Base-by-base conservation (phyloP, 78 protist species). In the Mastigamoeba balamuthi region DNA sequence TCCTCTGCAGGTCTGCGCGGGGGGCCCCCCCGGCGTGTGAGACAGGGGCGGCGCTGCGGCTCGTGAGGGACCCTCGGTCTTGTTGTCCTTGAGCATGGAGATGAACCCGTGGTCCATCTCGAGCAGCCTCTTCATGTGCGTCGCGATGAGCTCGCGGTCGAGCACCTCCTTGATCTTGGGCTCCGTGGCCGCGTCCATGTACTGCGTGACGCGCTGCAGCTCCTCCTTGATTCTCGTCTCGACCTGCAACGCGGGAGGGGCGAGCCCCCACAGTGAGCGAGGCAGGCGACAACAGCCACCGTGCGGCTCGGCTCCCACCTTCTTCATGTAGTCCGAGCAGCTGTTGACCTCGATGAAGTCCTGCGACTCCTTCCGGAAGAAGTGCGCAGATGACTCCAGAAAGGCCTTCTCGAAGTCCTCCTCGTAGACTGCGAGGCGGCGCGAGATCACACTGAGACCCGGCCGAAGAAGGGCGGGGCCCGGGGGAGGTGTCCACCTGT, bases 341-440 rank as follows among this genome's bases (percentile, higher is more conserved):
- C 89, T 76, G 69, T 80, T 80, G 5, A 81, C 40, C 28, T 78
- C 43, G 10, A 93, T 74, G 74, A 70, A 85, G 39, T 69, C 36
- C 63, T 77, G 77, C 38, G 84, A 41, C 66, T 85, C 92, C 27
- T 23, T 27, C 77, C 44, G 64, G 88, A 85, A 93, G 75, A 80
- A 90, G n/a, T 72, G 33, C 39, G 89, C 52, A 23, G 92, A 72
- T 27, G 35, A 64, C 35, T 58, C 73, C 35, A 93, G 80, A 27
- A 89, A 87, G 29, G 69, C 86, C 52, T 36, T 39, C 75, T 93
- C 96, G 73, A 93, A 91, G 69, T 85, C 92, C 23, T 75, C 89
- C 44, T 64, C 78, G 71, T 89, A 93, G 25, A 88, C 90, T 29
- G 5, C 44, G 75, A 43, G 71, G 6, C 80, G 75, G 17, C 17